Evolutionary conservation across 2,329 filamentous ascomycete genomes (phyloP), one percentile per base, ranked within the genome.

Genomic region (Aspergillus persii): DNA sequence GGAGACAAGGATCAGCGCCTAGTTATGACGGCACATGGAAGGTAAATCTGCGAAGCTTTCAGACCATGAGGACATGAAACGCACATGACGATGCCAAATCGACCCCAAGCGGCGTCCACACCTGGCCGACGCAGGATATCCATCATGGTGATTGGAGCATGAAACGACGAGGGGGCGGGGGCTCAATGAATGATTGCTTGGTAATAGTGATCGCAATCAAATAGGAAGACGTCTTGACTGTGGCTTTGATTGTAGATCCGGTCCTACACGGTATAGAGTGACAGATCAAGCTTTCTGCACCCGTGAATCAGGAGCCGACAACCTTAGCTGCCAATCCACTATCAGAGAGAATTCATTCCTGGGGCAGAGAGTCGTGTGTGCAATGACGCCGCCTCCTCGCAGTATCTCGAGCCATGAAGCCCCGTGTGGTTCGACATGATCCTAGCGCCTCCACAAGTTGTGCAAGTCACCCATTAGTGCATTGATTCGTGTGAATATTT

Each of bases 371-470:
- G 18, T 23, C 30, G 30, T 31, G 8, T 15, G 2, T 36, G 33
- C 15, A 36, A 9, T 47, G 44, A 47, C 26, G 18, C 44, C 26
- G 44, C 26, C 5, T 41, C 8, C 3, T 47, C 18, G 4, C 12
- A 11, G 44, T 23, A 47, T 47, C 44, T 47, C n/a, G 39, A 31
- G 8, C 44, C 11, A 47, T 47, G 18, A 47, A 8, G 44, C 44
- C 15, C 8, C 44, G 9, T 12, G 44, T 52, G 54, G 49, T 51
- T 58, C 50, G 50, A 58, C 53, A 58, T 54, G 53, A 54, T 58
- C 26, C 50, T 23, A 47, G 44, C 18, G 44, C 18, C 44, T 23
- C 18, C 36, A 41, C 36, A 41, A 23, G 18, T 23, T 23, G 18
- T 23, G 18, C 3, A n/a, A n/a, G 36, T 7, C 36, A 41, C 2